Evolutionary conservation across 2,329 filamentous ascomycete species (phyloP).

Genomic region (Trichoderma semiorbis): DNA sequence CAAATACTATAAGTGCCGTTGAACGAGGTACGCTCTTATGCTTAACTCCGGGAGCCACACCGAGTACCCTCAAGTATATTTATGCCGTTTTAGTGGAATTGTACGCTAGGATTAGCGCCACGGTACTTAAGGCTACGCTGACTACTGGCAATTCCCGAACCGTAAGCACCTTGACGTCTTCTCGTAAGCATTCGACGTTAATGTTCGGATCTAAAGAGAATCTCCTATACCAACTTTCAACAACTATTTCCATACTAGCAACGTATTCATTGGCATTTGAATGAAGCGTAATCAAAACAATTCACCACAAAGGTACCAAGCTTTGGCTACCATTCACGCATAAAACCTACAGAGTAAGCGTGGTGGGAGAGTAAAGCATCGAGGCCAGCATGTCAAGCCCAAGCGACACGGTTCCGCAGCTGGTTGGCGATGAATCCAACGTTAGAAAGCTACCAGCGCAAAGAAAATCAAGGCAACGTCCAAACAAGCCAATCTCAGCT

Average conservation of each 20-base stretch:
- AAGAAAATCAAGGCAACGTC: not conserved
- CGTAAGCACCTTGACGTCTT: not conserved
- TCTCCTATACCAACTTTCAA: not conserved
- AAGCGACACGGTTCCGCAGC: not conserved
- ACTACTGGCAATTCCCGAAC: not conserved
- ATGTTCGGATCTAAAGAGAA: not conserved
- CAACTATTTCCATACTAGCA: not conserved
- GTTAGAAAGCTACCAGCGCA: not conserved
- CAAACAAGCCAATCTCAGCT: not conserved
- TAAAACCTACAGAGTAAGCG: not conserved
- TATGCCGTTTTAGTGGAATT: rapidly evolving
- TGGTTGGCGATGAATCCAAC: not conserved
- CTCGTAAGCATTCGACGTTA: not conserved
- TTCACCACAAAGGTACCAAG: not conserved
- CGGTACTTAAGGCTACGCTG: not conserved
- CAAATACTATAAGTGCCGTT: not conserved
- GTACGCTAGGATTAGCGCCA: rapidly evolving
- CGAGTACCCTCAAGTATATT: not conserved
- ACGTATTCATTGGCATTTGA: not conserved
- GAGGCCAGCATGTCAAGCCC: not conserved
- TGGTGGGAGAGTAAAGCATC: not conserved
- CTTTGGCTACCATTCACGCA: not conserved
- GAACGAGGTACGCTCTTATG: not conserved
- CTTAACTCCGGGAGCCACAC: not conserved
- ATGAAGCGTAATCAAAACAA: not conserved